Evolutionary conservation across 371 early-diverging fungal species (phyloP).

Genomic region (Actinomortierella ambigua): DNA sequence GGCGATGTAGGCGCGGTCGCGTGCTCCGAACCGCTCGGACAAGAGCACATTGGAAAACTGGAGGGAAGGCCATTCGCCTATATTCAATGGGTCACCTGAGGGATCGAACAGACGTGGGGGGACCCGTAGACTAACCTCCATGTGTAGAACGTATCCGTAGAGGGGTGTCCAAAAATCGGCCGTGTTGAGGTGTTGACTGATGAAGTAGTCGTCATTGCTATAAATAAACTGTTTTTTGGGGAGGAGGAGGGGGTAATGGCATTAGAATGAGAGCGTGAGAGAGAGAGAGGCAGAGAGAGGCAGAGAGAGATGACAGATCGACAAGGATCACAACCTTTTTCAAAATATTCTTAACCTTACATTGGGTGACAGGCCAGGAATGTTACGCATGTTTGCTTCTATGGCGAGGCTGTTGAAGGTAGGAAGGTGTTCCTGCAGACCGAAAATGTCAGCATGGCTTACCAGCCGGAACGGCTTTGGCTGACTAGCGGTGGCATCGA

Average conservation of each 20-base stretch:
- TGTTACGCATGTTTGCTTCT: conserved; percentile 33
- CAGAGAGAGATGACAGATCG: background rate
- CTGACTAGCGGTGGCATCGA: background rate
- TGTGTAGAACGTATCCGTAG: conserved; percentile 46
- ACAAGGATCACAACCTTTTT: too few species aligned
- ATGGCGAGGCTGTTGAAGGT: conserved; percentile 37
- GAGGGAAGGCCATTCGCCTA: conserved; percentile 46
- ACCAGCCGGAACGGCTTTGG: conserved; percentile 18
- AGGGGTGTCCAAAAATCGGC: conserved; percentile 46
- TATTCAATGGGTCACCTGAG: conserved; percentile 1
- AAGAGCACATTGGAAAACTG: conserved; percentile 41
- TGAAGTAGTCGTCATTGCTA: conserved; percentile 47
- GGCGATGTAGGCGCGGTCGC: conserved; percentile 34
- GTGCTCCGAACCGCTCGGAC: conserved; percentile 38
- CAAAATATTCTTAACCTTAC: conserved; percentile 3
- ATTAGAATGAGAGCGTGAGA: background rate
- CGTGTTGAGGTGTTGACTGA: conserved; percentile 12
- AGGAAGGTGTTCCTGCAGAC: conserved; percentile 8
- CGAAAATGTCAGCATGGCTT: conserved; percentile 20
- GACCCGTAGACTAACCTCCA: conserved; percentile 34
- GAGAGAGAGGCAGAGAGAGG: background rate
- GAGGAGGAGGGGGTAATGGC: too few species aligned
- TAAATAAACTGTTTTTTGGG: conserved; percentile 44
- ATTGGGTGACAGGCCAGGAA: conserved; percentile 20
- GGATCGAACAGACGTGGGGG: conserved; percentile 12